Base-by-base conservation (phyloP, 495 filamentous ascomycete genomes). In the Penicillium manginii region DNA sequence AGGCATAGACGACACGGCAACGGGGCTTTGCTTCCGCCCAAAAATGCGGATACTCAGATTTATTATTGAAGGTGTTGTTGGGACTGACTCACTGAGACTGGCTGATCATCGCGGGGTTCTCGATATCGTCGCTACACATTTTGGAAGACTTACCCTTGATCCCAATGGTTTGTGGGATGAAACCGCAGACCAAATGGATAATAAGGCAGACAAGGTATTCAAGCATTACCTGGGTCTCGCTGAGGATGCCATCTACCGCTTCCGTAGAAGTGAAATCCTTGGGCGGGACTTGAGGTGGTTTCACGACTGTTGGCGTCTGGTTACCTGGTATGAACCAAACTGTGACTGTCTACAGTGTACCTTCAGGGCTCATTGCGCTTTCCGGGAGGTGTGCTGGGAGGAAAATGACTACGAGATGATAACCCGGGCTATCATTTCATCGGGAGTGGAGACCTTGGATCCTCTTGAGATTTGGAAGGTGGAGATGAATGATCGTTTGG, bases 61-160 rank as follows among this genome's bases (percentile, higher is more conserved):
- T n/a, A 26, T 23, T 26, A 22, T 47, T 26, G 19, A 12, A 5
- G 22, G 22, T 22, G 22, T 47, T 21, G 21, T 26, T 26, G 9
- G 12, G 19, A 12, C 19, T 26, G 19, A 22, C n/a, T 47, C 45
- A 12, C 21, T 47, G 22, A 14, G 10, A 15, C 4, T 11, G 18
- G 15, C 8, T 4, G 45, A 47, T 12, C 22, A 47, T 26, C 21
- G 11, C 4, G 21, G 45, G 10, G 15, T 47, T 23, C 45, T 47
- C 18, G 15, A 14, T 15, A 22, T 47, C 15, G 3, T 47, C 11
- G 4, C 3, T 2, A 26, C 22, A 47, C 45, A 47, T 22, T 9
- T 47, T 47, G 45, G 45, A 12, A 47, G 45, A 47, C 21, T 47
- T 12, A 47, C 45, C 10, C 45, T 47, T 4, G 45, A 47, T 7